These are phyloP conservation scores for Diaporthe vaccinii DNA, from an alignment of 2,329 filamentous ascomycete genomes.

Conservation along the genomic window DNA sequence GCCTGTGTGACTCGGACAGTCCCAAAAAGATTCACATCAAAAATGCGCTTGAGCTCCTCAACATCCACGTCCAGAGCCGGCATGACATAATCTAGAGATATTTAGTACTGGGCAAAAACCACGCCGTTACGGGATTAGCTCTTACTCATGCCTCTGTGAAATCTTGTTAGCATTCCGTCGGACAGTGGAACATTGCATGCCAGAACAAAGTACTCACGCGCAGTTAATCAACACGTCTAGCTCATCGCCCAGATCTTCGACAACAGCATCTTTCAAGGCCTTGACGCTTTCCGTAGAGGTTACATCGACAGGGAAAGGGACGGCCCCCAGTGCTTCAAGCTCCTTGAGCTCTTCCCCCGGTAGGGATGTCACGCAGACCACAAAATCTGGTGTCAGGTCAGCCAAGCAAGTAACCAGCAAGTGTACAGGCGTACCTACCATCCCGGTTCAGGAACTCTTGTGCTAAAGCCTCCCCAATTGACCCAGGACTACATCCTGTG, in stretches of 20 bases:
- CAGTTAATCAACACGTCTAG: neutral
- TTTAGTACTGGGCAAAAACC: neutral
- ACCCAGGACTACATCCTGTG: constrained; percentile 6
- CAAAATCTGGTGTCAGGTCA: neutral
- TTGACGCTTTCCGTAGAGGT: constrained; percentile 3
- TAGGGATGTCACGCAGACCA: constrained; percentile 5
- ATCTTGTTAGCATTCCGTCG: neutral
- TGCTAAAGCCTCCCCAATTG: neutral
- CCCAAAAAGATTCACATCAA: constrained; percentile 13
- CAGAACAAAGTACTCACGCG: neutral
- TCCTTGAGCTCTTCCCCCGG: neutral
- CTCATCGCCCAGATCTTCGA: neutral
- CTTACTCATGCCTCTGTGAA: constrained; percentile 2
- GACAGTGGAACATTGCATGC: neutral
- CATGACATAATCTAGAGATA: constrained; percentile 4
- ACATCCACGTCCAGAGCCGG: constrained; percentile 4
- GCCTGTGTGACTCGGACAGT: constrained; percentile 8
- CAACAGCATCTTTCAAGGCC: neutral
- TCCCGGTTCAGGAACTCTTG: neutral
- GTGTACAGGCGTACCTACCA: neutral
- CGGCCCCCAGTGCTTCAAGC: neutral
- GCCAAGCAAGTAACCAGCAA: neutral
- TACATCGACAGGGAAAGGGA: neutral
- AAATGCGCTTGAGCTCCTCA: constrained; percentile 6
- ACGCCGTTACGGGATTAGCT: neutral